Evolutionary conservation across 345 rosid genomes (phyloP).

Genomic region (Euphorbia tirucalli): DNA sequence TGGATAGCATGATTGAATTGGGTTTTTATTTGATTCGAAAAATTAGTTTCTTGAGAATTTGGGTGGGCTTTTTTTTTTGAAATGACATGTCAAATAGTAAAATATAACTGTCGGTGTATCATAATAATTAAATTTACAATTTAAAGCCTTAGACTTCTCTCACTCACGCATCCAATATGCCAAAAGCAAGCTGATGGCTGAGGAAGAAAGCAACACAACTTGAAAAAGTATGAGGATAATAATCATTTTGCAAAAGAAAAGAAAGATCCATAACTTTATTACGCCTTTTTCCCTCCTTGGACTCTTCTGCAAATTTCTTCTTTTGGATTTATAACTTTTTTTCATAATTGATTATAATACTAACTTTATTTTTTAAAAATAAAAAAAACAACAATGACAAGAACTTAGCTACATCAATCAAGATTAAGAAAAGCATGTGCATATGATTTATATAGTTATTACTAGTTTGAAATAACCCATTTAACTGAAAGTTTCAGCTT

Average conservation of each 20-base stretch:
- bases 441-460: too few relatives aligned
- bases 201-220: slow-evolving; percentile 1
- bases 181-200: background rate
- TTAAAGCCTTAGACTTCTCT: background rate
- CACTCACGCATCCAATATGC: background rate
- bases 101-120: background rate
- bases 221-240: slow-evolving; percentile 4
- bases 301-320: slow-evolving; percentile 4
- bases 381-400: too few relatives aligned
- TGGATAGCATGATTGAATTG: background rate
- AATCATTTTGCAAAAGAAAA: background rate
- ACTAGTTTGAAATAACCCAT: background rate
- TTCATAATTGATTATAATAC: too few relatives aligned
- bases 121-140: background rate
- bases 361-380: too few relatives aligned
- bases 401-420: background rate
- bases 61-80: background rate
- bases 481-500: too few relatives aligned
- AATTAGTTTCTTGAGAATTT: background rate
- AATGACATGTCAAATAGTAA: background rate
- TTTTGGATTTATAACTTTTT: background rate
- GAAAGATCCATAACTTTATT: background rate
- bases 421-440: background rate
- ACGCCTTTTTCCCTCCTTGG: slow-evolving; percentile 12
- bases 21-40: background rate